Evolutionary conservation across 2,329 filamentous ascomycete genomes (phyloP).

Genomic region (Cladosporium cucumerinum): DNA sequence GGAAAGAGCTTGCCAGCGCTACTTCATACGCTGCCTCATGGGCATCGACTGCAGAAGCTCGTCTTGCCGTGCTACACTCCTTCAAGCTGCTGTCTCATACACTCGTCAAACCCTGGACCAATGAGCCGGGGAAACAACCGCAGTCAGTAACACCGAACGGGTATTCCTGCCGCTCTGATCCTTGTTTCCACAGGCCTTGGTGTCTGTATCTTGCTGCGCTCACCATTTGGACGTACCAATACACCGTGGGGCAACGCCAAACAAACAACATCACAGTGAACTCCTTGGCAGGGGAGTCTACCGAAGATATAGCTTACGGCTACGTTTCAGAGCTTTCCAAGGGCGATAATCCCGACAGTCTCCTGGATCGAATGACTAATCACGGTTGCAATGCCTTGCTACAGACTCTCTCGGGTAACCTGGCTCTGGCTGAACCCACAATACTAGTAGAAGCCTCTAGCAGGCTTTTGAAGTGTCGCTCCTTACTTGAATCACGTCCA

Average conservation of each 20-base stretch:
- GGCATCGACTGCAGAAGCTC: constrained; percentile 79
- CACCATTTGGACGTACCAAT: constrained; percentile 91
- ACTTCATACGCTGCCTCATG: constrained; percentile 81
- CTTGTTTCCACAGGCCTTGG: constrained; percentile 85
- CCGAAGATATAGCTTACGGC: not conserved
- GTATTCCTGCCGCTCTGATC: constrained; percentile 83
- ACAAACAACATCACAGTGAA: not conserved
- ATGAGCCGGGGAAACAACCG: not conserved
- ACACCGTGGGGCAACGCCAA: constrained; percentile 47
- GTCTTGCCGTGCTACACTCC: constrained; percentile 86
- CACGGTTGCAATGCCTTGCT: constrained; percentile 78
- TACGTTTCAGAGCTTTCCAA: not conserved
- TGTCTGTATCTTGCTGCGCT: constrained; percentile 86
- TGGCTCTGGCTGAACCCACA: constrained; percentile 81
- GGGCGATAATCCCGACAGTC: not conserved
- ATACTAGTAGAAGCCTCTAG: constrained; percentile 79
- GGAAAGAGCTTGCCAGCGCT: constrained; percentile 73
- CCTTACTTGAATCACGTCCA: constrained; percentile 42
- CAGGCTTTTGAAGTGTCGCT: constrained; percentile 74
- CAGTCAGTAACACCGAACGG: not conserved
- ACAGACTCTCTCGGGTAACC: constrained; percentile 74
- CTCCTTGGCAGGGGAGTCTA: not conserved
- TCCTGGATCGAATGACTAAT: constrained; percentile 52
- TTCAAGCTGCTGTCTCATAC: constrained; percentile 74
- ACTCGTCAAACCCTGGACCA: not conserved